Base-by-base conservation (phyloP, 495 filamentous ascomycete species). In the Podospora bellae-mahoneyi region DNA sequence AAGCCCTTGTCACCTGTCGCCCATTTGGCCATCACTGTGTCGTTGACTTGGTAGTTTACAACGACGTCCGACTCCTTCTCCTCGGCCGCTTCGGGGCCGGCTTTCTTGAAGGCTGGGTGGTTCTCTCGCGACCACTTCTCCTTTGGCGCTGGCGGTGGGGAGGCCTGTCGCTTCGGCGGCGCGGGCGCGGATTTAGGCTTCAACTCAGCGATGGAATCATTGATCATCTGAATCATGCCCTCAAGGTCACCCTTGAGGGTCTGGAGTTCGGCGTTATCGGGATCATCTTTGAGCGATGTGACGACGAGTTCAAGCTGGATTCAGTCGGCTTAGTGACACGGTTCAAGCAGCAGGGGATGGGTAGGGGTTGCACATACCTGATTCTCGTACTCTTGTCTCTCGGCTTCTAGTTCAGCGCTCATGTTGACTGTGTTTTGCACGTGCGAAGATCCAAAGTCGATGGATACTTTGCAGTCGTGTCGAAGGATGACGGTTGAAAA, bases 21-120 rank as follows among this genome's bases (percentile, higher is more conserved):
- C 93, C 93, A 99, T 76, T 91, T 91, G 27, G 94, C 95, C 76
- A 96, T 83, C 53, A 97, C 91, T 34, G 82, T 89, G 74, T 98
- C 95, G 73, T 97, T 97, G 69, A 97, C 92, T 63, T 91, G 85
- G 77, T 93, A 97, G 3, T 84, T 85, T 13, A 80, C 80, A 5
- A 73, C 75, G 18, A 77, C 71, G 64, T 86, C 81, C 58, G 79
- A 77, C 28, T 82, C 79, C 56, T 20, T 20, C 84, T 70, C 28
- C 81, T 75, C 62, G 88, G 82, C 26, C 81, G 80, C 44, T 80
- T 60, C 20, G 69, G 48, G 16, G 79, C 74, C 72, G 56, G 85
- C 81, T 80, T 78, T 89, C 78, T 80, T 92, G 79, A 86, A 89
- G 1, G 86, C 83, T 5, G 87, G 88, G 75, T 91, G 89, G 69